These are phyloP conservation scores for Fusarium napiforme DNA, from an alignment of 2,329 filamentous ascomycete genomes.

Conservation along the genomic window DNA sequence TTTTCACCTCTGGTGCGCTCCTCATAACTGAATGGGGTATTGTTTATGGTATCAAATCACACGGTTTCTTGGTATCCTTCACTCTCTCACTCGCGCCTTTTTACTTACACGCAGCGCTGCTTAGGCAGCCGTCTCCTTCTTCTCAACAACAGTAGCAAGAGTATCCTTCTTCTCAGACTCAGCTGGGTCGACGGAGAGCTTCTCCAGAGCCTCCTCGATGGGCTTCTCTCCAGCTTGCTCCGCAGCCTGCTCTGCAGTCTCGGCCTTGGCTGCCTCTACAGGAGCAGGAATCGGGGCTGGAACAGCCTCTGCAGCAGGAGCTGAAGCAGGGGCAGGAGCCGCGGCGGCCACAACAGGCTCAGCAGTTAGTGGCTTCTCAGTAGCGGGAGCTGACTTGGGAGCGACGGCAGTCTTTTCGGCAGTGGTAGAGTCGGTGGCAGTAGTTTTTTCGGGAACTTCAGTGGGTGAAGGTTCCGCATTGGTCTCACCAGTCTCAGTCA, in stretches of 20 bases:
- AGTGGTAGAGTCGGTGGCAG: conserved; percentile 2
- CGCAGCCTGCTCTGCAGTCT: conserved; percentile 28
- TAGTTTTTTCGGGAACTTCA: not conserved
- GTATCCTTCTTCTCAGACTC: conserved; percentile 19
- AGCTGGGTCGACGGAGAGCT: conserved; percentile 21
- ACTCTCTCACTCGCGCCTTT: not conserved
- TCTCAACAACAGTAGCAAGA: conserved; percentile 4
- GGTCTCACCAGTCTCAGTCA: conserved; percentile 23
- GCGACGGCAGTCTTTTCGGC: not conserved
- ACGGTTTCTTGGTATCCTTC: conserved; percentile 18
- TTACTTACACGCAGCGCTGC: not conserved
- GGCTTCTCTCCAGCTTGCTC: conserved; percentile 32
- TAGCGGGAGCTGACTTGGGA: not conserved
- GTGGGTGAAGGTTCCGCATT: not conserved
- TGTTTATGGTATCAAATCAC: conserved; percentile 28
- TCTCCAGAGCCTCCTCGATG: conserved; percentile 30
- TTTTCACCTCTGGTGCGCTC: conserved; percentile 1
- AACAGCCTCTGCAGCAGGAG: conserved; percentile 1
- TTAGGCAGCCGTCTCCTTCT: conserved; percentile 24
- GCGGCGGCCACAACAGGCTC: conserved; percentile 3
- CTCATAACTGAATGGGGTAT: conserved; percentile 30
- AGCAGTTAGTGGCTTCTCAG: not conserved
- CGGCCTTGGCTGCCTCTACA: conserved; percentile 31
- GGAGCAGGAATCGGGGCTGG: conserved; percentile 20
- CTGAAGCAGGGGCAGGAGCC: not conserved